Evolutionary conservation across 768 basidiomycete genomes (phyloP).

Genomic region (Mycena haematopus): DNA sequence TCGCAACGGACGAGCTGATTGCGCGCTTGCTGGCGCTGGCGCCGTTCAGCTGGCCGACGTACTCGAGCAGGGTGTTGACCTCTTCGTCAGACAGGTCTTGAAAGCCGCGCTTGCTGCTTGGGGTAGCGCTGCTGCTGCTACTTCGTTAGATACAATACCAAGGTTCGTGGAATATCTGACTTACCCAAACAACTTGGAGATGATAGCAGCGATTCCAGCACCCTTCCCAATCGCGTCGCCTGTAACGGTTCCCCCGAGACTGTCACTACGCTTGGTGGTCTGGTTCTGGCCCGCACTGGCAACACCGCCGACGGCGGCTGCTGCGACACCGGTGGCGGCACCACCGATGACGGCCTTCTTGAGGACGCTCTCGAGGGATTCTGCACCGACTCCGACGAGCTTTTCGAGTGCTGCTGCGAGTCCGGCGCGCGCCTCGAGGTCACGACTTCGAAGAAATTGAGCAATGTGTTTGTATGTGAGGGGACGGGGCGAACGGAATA

Average conservation of each 20-base stretch:
- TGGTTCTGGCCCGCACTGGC: slow-evolving; percentile 10
- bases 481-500: not conserved
- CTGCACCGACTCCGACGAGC: slow-evolving; percentile 22
- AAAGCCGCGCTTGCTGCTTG: slow-evolving; percentile 8
- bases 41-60: not conserved
- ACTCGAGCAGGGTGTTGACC: slow-evolving; percentile 23
- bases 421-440: slow-evolving; percentile 24
- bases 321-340: slow-evolving; percentile 14
- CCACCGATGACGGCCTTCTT: slow-evolving; percentile 23
- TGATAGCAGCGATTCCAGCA: slow-evolving; percentile 15
- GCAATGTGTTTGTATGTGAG: not conserved
- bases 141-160: not conserved
- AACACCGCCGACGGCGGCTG: slow-evolving; percentile 6
- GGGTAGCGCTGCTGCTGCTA: not conserved
- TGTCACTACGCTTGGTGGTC: slow-evolving; percentile 13
- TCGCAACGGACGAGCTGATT: too few species aligned
- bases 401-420: too few species aligned
- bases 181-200: too few species aligned
- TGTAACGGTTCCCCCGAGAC: slow-evolving; percentile 1
- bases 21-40: slow-evolving; percentile 7
- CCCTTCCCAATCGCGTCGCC: slow-evolving; percentile 19
- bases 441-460: slow-evolving; percentile 8
- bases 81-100: slow-evolving; percentile 19
- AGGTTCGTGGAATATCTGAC: not conserved
- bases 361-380: slow-evolving; percentile 16